Evolutionary conservation across 768 basidiomycete species (phyloP).

Genomic region (Panaeolus cyanescens): DNA sequence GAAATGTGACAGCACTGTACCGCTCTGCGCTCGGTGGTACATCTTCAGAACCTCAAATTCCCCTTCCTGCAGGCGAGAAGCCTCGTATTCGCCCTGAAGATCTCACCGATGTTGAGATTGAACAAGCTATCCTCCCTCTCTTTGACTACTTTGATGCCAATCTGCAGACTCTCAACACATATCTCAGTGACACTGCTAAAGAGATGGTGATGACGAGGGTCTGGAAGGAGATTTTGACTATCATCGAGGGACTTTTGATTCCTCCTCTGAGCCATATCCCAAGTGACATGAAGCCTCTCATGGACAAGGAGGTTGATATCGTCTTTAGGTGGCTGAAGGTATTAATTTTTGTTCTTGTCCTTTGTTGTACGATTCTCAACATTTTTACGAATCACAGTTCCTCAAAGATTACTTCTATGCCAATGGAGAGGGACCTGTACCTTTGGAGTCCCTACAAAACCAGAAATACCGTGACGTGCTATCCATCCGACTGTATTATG

Average conservation of each 20-base stretch:
- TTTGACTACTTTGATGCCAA: conserved; percentile 98
- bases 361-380: conserved; percentile 4
- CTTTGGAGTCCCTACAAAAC: conserved; percentile 85
- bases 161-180: conserved; percentile 86
- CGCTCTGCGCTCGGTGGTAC: conserved; percentile 72
- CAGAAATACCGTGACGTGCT: conserved; percentile 92
- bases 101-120: conserved; percentile 91
- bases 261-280: conserved; percentile 85
- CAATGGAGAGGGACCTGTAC: conserved; percentile 88
- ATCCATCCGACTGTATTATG: conserved; percentile 92
- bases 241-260: conserved; percentile 86
- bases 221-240: conserved; percentile 93
- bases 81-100: conserved; percentile 78
- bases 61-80: conserved; percentile 74
- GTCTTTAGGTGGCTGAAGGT: conserved; percentile 99
- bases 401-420: conserved; percentile 94
- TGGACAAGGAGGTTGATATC: conserved; percentile 96
- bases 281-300: conserved; percentile 90
- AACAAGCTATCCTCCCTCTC: conserved; percentile 85
- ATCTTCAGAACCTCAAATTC: conserved; percentile 73
- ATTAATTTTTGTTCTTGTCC: background rate
- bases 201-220: conserved; percentile 90
- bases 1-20: conserved; percentile 79
- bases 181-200: conserved; percentile 81
- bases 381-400: conserved; percentile 54